Evolutionary conservation across 1,284 basidiomycete genomes (phyloP), one percentile per base, ranked within the genome.

Genomic region (Pseudozyma sp.): DNA sequence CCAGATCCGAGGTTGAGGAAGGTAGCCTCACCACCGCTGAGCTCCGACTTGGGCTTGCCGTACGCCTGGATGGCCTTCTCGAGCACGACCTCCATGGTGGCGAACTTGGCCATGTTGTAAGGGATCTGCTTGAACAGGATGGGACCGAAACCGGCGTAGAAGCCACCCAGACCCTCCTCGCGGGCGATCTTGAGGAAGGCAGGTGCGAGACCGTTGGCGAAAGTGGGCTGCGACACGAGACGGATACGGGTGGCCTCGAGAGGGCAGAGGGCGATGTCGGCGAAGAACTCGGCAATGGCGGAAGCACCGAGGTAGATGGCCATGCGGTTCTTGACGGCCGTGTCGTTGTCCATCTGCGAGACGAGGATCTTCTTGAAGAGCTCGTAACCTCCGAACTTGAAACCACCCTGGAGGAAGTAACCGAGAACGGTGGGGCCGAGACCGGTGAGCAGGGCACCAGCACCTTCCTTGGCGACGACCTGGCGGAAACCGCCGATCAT

Each of bases 91-190:
- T 83, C 81, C 79, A 81, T 81, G 53, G 78, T 79, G 55, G 79
- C 76, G 76, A 88, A 88, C 86, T 88, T 88, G 86, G 87, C 87
- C 81, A 83, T 83, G 73, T 81, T 84, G 82, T 84, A 84, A 44
- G 82, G 82, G 48, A 84, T 77, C 77, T 84, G 82, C 81, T 81
- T 81, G 78, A 81, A 81, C 49, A 81, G 62, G 47, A 79, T 84
- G 69, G 81, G 79, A 75, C 85, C 86, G 87, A 81, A 88, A 82
- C 86, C 88, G 86, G 74, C 73, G 79, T 84, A 84, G 82, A 84
- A 84, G 44, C 80, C 82, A 42, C 70, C 73, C 45, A 84, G 55
- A 68, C 82, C 82, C 70, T 84, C 82, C 69, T 84, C 81, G 37
- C 68, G 61, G 30, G 77, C 77, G 43, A 84, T 84, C 39, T 68